Evolutionary conservation across 2,329 filamentous ascomycete species (phyloP), one percentile per base, ranked within the genome.

Genomic region (Fusarium nisikadoi): DNA sequence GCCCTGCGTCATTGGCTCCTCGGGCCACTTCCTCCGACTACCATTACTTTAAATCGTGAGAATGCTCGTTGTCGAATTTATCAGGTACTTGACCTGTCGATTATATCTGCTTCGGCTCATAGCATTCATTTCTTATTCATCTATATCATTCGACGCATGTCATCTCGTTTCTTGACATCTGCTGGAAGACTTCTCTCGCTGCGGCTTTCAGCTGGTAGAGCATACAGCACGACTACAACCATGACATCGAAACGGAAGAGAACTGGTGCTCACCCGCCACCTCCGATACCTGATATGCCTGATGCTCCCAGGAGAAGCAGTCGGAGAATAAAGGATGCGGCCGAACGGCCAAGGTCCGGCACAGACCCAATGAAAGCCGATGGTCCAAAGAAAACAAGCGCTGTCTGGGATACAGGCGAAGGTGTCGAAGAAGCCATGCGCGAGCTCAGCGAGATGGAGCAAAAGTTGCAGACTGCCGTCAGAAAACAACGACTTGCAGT

Each of bases 371-470:
- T 49, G 14, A 53, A 45, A 35, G 11, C 19, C 16, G 14, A 20
- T 1, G 16, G 36, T 8, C 50, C 49, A 19, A 64, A 35, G n/a
- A 55, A 27, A 29, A 5, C 25, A 20, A 62, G 46, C n/a, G 62
- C 50, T 20, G 50, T 73, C 27, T 71, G 59, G 71, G 58, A 56
- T 6, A 59, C 69, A 5, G 72, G 62, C 42, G 68, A 75, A 33
- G 74, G 77, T 4, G 79, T 86, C 10, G 76, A 84, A 13, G 70
- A 79, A 6, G 84, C 84, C 23, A 81, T 86, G 66, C 80, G 81
- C n/a, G 80, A 82, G n/a, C 78, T 88, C 31, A 82, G 80, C 9
- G 80, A 85, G 70, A 87, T 88, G 85, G 86, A 88, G 49, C 78
- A 82, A 20, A 79, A 80, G n/a, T 75, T 88, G 6, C 81, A 83